Evolutionary conservation across 2,329 filamentous ascomycete species (phyloP).

Genomic region (Parasarocladium wereldwijsianum): DNA sequence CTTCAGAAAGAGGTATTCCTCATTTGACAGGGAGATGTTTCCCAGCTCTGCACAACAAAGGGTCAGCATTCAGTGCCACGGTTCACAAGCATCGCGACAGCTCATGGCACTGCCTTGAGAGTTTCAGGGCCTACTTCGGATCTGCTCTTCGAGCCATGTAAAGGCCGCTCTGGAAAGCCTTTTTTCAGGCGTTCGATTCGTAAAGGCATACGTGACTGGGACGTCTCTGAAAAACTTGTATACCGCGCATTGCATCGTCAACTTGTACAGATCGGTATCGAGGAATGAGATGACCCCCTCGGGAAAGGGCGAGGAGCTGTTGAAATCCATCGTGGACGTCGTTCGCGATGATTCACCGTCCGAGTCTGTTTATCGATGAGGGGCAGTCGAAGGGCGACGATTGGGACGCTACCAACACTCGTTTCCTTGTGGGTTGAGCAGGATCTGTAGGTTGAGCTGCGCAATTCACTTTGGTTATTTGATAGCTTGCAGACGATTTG

Average conservation of each 20-base stretch:
- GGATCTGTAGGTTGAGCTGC: too few relatives aligned
- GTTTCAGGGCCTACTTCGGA: conserved; percentile 43
- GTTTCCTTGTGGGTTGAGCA: too few relatives aligned
- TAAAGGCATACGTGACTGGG: conserved; percentile 83
- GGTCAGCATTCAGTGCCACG: conserved; percentile 1
- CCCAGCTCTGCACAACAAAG: conserved; percentile 49
- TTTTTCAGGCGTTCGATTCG: conserved; percentile 89
- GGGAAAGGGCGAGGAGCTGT: conserved; percentile 50
- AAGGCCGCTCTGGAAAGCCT: conserved; percentile 74
- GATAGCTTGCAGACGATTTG: too few relatives aligned
- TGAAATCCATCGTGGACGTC: conserved; percentile 40
- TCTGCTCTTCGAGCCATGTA: conserved; percentile 71
- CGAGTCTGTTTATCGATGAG: too few relatives aligned
- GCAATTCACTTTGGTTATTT: too few relatives aligned
- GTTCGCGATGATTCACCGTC: too few relatives aligned
- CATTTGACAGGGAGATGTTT: conserved; percentile 61
- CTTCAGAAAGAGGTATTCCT: conserved; percentile 69
- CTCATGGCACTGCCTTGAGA: too few relatives aligned
- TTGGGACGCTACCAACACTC: too few relatives aligned
- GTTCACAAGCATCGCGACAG: too few relatives aligned
- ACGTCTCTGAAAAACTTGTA: conserved; percentile 78
- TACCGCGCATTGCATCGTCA: conserved; percentile 98
- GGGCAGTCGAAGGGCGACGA: too few relatives aligned
- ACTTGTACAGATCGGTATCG: conserved; percentile 80
- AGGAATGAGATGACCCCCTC: conserved; percentile 72